Evolutionary conservation across 192 early-diverging fungal species (phyloP), one percentile per base, ranked within the genome.

Genomic region (Endogone sp.): DNA sequence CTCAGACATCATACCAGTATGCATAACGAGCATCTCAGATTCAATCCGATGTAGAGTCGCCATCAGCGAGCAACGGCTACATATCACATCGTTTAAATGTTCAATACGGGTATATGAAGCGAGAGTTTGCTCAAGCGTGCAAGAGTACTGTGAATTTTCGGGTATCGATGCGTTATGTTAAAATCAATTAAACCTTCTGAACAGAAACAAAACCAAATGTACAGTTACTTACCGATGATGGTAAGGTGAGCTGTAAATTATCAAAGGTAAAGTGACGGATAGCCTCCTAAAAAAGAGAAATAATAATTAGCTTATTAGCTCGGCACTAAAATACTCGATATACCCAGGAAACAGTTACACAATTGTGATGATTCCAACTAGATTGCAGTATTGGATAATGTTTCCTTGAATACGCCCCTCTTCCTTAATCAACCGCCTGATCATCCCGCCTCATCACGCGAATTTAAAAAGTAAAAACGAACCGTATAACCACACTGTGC

Each of bases 231-330:
- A 44, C 37, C 13, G 37, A 44, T 8, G 37, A 44, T 4, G 94
- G 92, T 54, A 91, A 73, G 25, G 83, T 79, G n/a, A 94, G 76
- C 20, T 89, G 91, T 0, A 93, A 67, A 63, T 91, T 93, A 74
- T 93, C 91, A 79, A 94, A 94, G 21, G 89, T 85, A 72, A 91
- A 90, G 66, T 93, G 92, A 0, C 90, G 87, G 16, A 92, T 81
- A 0, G 89, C 89, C 63, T 87, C 86, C 76, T 83, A 68, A 68
- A 32, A 81, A 60, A 44, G 26, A 63, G 6, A 44, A 22, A 65
- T 63, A 37, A 31, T 0, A 31, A 56, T 29, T 30, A n/a, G n/a
- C n/a, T n/a, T n/a, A n/a, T n/a, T n/a, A n/a, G n/a, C n/a, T n/a
- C n/a, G n/a, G n/a, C n/a, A n/a, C n/a, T n/a, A n/a, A n/a, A n/a